Evolutionary conservation across 2,329 filamentous ascomycete species (phyloP).

Genomic region (Escovopsis sp.): DNA sequence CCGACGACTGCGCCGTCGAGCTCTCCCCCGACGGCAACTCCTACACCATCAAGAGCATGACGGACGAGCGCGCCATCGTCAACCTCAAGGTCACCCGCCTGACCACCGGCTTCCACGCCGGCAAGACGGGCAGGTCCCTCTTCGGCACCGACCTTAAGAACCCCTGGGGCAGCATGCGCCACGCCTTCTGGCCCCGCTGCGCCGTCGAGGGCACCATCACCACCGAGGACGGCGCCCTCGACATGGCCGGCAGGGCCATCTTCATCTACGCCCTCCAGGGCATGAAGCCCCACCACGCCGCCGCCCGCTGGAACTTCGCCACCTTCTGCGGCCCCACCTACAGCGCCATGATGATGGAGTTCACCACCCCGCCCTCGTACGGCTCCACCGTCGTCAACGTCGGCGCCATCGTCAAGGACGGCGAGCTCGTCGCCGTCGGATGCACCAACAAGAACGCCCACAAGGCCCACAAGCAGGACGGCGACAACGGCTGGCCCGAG

Average conservation of each 20-base stretch:
- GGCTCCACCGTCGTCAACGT: conserved; percentile 72
- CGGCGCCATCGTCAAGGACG: conserved; percentile 68
- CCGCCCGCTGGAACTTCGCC: conserved; percentile 83
- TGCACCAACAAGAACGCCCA: conserved; percentile 51
- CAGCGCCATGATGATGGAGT: conserved; percentile 92
- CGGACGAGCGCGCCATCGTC: conserved; percentile 65
- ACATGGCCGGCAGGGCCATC: conserved; percentile 67
- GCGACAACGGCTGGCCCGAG: conserved; percentile 77
- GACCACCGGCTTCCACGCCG: conserved; percentile 70
- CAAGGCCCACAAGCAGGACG: conserved; percentile 53
- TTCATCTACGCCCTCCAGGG: conserved; percentile 82
- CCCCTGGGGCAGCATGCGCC: conserved; percentile 86
- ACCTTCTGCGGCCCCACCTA: conserved; percentile 79
- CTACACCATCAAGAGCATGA: conserved; percentile 84
- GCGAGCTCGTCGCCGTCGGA: conserved; percentile 63
- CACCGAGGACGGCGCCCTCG: conserved; percentile 65
- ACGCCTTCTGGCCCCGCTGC: conserved; percentile 89
- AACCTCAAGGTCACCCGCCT: conserved; percentile 68
- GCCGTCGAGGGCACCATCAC: conserved; percentile 68
- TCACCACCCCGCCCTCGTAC: conserved; percentile 84
- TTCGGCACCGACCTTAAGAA: conserved; percentile 75
- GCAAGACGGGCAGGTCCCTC: conserved; percentile 67
- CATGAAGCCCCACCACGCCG: conserved; percentile 98
- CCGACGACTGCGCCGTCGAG: conserved; percentile 71
- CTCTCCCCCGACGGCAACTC: conserved; percentile 69